Conservation (phyloP, 208 protist genomes). For the Kentomonas sorsogonicus region DNA sequence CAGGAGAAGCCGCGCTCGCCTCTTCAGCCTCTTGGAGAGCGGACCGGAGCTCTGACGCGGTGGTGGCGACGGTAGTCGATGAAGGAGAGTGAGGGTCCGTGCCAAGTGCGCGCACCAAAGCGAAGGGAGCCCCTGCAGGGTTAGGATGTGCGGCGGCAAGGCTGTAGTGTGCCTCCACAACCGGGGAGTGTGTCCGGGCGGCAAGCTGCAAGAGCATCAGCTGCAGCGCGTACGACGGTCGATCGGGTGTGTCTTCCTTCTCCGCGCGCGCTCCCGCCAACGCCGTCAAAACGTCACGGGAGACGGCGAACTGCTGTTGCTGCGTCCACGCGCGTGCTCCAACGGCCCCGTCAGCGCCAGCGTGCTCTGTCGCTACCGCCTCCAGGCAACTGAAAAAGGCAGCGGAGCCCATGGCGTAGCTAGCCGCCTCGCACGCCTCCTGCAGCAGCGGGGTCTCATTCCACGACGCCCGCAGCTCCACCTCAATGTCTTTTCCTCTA, state of each 20-base stretch:
- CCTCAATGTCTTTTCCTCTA: constrained; percentile 32
- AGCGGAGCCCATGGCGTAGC: constrained; percentile 13
- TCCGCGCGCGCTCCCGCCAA: constrained; percentile 10
- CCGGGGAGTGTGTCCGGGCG: constrained; percentile 45
- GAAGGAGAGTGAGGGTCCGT: no score
- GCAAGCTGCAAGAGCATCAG: constrained; percentile 45
- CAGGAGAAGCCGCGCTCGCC: no score
- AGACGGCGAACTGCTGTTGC: constrained; percentile 23
- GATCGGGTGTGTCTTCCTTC: no score
- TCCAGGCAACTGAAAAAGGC: constrained; percentile 47
- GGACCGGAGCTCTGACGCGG: neutral
- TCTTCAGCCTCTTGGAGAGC: neutral
- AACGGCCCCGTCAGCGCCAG: neutral
- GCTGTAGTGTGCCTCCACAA: constrained; percentile 56
- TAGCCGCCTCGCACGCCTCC: constrained; percentile 58
- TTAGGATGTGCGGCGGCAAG: constrained; percentile 22
- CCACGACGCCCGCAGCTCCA: constrained; percentile 51
- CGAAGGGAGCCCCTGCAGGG: neutral
- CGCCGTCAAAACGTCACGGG: constrained; percentile 14
- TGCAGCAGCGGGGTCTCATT: constrained; percentile 55
- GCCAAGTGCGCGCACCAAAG: no score
- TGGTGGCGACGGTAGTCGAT: no score
- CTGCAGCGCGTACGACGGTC: constrained; percentile 12
- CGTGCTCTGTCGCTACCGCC: constrained; percentile 17
- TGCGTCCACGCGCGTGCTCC: constrained; percentile 25